Evolutionary conservation across 2,329 filamentous ascomycete genomes (phyloP).

Genomic region (Septoria petroselini): DNA sequence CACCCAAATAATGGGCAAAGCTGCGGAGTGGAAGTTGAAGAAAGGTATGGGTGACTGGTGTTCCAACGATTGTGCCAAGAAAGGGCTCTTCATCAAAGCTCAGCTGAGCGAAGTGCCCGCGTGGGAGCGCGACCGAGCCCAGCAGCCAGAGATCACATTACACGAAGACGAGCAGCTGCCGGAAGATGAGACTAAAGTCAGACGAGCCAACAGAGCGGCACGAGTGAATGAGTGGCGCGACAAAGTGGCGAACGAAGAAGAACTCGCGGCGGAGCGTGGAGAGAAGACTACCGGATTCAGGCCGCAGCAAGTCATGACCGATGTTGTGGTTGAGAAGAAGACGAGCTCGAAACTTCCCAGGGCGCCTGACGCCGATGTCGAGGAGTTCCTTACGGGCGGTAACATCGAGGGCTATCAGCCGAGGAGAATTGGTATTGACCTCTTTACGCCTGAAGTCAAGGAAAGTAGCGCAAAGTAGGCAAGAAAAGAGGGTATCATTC

Average conservation of each 20-base stretch:
- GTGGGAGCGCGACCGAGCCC: constrained; percentile 68
- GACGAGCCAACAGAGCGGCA: constrained; percentile 36
- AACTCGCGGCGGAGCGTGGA: constrained; percentile 47
- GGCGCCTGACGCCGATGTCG: constrained; percentile 13
- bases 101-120: constrained; percentile 82
- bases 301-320: constrained; percentile 35
- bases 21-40: constrained; percentile 64
- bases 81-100: constrained; percentile 81
- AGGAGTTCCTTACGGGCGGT: constrained; percentile 10
- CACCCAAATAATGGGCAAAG: constrained; percentile 44
- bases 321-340: constrained; percentile 37
- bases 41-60: constrained; percentile 85
- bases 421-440: constrained; percentile 16
- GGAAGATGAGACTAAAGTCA: constrained; percentile 22
- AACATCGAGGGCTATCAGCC: constrained; percentile 36
- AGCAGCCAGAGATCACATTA: constrained; percentile 40
- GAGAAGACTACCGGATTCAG: constrained; percentile 36
- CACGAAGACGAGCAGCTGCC: constrained; percentile 36
- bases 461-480: no score
- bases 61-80: constrained; percentile 70
- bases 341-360: constrained; percentile 17
- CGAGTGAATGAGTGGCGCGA: constrained; percentile 32
- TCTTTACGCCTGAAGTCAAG: not conserved
- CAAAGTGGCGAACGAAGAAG: constrained; percentile 33
- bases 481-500: not conserved